Conservation (phyloP, 108 stramenopile genomes). For the Bacterosira constricta region DNA sequence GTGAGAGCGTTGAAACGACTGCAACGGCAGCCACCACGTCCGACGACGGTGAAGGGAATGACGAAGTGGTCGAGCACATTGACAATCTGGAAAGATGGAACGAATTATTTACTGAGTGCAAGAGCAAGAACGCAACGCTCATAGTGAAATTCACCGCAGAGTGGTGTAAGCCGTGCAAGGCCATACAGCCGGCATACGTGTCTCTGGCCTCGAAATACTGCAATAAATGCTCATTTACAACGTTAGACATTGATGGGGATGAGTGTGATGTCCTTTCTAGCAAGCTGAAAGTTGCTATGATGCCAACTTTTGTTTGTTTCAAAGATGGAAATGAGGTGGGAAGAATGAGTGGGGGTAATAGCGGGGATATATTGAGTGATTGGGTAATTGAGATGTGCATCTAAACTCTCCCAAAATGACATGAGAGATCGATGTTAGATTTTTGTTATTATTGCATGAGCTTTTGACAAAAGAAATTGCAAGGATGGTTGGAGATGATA, state of each 20-base stretch:
- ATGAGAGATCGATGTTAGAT: too few relatives aligned
- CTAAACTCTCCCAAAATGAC: too few relatives aligned
- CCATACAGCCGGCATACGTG: constrained; percentile 69
- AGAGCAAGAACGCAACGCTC: constrained; percentile 6
- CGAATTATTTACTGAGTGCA: background rate
- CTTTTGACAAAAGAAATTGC: too few relatives aligned
- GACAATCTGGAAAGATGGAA: constrained; percentile 11
- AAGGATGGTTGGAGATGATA: too few relatives aligned
- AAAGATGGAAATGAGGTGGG: constrained; percentile 38
- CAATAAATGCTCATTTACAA: constrained; percentile 11
- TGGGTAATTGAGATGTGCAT: constrained; percentile 43
- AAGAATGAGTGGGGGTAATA: constrained; percentile 43
- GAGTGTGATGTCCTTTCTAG: constrained; percentile 73
- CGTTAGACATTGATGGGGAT: constrained; percentile 80
- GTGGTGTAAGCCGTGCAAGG: constrained; percentile 90
- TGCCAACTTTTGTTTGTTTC: constrained; percentile 88
- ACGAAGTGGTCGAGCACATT: constrained; percentile 12
- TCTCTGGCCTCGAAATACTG: constrained; percentile 46
- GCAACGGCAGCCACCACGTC: background rate
- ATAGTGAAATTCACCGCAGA: constrained; percentile 85
- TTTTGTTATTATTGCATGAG: too few relatives aligned
- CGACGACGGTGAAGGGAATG: background rate
- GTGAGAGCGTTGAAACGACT: too few relatives aligned
- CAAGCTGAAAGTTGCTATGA: constrained; percentile 65
- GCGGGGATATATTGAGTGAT: constrained; percentile 15